Evolutionary conservation across 352 stramenopile species (phyloP).

Genomic region (Globisporangium viniferum): DNA sequence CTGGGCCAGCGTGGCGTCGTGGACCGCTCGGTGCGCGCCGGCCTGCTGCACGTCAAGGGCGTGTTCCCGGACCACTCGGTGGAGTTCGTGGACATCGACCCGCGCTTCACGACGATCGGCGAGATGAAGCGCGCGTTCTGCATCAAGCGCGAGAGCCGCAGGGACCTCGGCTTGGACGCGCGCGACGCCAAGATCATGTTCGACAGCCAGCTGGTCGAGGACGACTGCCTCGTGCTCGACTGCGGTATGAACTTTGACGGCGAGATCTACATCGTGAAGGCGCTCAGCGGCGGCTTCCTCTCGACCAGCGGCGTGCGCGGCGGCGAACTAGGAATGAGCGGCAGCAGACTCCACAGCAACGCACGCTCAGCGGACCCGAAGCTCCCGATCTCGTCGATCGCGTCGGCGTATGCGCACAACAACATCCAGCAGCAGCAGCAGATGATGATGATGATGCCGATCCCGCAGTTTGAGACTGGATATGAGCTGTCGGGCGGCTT

Average conservation of each 20-base stretch:
- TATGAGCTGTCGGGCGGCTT: slow-evolving; percentile 38
- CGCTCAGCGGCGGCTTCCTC: slow-evolving; percentile 14
- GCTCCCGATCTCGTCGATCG: slow-evolving; percentile 70
- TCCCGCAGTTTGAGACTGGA: slow-evolving; percentile 15
- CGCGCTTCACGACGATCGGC: slow-evolving; percentile 63
- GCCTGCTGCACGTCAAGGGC: slow-evolving; percentile 74
- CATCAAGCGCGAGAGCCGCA: slow-evolving; percentile 39
- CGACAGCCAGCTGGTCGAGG: slow-evolving; percentile 64
- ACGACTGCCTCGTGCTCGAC: slow-evolving; percentile 81
- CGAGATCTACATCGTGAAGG: slow-evolving; percentile 64
- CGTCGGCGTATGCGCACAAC: slow-evolving; percentile 51
- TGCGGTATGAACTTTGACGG: slow-evolving; percentile 74
- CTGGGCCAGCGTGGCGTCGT: slow-evolving; percentile 28
- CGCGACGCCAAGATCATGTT: slow-evolving; percentile 70
- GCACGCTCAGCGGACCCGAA: slow-evolving; percentile 32
- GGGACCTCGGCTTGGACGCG: slow-evolving; percentile 42
- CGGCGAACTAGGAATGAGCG: not conserved
- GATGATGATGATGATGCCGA: slow-evolving; percentile 11
- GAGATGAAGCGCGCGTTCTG: slow-evolving; percentile 68
- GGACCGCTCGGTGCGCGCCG: slow-evolving; percentile 43
- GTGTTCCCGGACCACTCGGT: slow-evolving; percentile 80
- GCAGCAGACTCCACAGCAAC: slow-evolving; percentile 6
- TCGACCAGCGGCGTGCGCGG: not conserved
- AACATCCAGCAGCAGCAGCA: slow-evolving; percentile 7
- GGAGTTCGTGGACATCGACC: slow-evolving; percentile 78